phyloP scores from a whole-genome alignment of 345 rosid genomes.

The Microcos paniculata region DNA sequence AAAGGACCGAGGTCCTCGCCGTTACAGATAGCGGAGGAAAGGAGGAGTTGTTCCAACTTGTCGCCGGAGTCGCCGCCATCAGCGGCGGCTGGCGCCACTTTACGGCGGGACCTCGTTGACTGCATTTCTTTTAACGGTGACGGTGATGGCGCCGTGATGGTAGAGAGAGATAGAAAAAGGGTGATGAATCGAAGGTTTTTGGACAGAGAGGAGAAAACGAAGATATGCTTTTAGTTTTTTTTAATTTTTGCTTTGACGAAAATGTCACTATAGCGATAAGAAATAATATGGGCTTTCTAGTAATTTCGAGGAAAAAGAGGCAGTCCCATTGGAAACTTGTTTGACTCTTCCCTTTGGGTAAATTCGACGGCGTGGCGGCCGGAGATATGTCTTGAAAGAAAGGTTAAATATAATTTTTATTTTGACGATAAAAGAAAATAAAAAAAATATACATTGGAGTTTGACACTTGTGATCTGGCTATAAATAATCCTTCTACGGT shows the following conservation, averaged over 20 bases:
- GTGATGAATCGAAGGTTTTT: constrained; percentile 13
- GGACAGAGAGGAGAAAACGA: constrained; percentile 19
- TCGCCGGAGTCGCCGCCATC: constrained; percentile 73
- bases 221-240: not conserved
- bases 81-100: constrained; percentile 46
- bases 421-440: too few relatives aligned
- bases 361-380: not conserved
- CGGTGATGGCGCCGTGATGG: constrained; percentile 18
- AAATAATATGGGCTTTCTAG: not conserved
- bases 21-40: constrained; percentile 89
- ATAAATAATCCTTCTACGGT: not conserved
- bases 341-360: not conserved
- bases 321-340: not conserved
- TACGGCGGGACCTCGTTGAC: constrained; percentile 73
- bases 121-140: constrained; percentile 44
- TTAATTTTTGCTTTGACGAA: constrained; percentile 33
- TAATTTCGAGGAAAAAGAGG: not conserved
- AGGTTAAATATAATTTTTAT: not conserved
- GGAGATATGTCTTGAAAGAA: not conserved
- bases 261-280: constrained; percentile 18
- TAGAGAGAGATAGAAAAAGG: not conserved
- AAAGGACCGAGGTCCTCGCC: constrained; percentile 92
- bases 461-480: not conserved
- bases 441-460: not conserved
- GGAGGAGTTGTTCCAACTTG: constrained; percentile 75